phyloP scores from a whole-genome alignment of 2,329 filamentous ascomycete species.

The Fusarium fracticaudum region DNA sequence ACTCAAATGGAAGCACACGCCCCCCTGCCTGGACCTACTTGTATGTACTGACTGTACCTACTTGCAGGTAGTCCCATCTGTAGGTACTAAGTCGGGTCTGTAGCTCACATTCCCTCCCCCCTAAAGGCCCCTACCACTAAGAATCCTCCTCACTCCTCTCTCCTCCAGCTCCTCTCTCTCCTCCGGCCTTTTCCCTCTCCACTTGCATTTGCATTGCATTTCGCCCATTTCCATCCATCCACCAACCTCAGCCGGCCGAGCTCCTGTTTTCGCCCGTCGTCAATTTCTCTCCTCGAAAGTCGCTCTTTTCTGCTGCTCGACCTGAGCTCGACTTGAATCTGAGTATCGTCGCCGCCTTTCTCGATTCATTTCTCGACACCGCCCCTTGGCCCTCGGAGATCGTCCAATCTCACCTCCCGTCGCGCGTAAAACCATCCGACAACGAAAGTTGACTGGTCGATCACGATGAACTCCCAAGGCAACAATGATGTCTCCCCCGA shows the following conservation, averaged over 20 bases:
- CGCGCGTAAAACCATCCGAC: constrained; percentile 19
- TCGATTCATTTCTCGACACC: constrained; percentile 24
- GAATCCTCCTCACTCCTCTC: constrained; percentile 40
- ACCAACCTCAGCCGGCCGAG: constrained; percentile 41
- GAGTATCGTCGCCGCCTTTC: constrained; percentile 27
- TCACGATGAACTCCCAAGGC: constrained; percentile 66
- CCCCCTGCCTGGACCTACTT: constrained; percentile 19
- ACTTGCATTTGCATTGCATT: constrained; percentile 45
- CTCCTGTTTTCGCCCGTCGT: constrained; percentile 35
- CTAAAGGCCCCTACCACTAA: constrained; percentile 37
- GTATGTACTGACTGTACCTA: neutral
- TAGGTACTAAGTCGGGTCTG: constrained; percentile 23
- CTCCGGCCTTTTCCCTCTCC: constrained; percentile 47
- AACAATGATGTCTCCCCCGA: constrained; percentile 73
- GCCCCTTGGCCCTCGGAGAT: constrained; percentile 24
- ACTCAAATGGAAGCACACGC: constrained; percentile 39
- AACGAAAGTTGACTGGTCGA: constrained; percentile 15
- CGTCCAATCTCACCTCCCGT: constrained; percentile 24
- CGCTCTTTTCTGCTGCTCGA: constrained; percentile 36
- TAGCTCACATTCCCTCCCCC: constrained; percentile 46
- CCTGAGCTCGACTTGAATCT: constrained; percentile 38
- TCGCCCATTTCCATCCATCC: constrained; percentile 42
- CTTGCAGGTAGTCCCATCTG: constrained; percentile 1
- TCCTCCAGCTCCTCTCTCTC: constrained; percentile 39
- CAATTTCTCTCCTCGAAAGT: constrained; percentile 32